These are phyloP conservation scores for Cyberlindnera euphorbiae DNA, from an alignment of 805 yeast genomes.

Conservation along the genomic window DNA sequence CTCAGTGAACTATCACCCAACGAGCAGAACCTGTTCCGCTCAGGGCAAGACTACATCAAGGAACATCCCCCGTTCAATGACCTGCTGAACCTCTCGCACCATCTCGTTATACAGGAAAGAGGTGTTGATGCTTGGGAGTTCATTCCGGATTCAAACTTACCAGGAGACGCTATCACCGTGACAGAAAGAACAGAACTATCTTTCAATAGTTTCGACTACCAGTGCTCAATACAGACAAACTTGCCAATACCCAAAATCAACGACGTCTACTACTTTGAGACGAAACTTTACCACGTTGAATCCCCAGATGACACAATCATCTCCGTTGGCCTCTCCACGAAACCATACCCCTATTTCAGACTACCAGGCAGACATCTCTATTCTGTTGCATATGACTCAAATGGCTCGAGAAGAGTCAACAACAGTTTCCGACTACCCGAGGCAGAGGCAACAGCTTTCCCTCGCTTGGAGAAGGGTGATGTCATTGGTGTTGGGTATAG, in stretches of 20 bases:
- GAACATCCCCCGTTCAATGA: constrained; percentile 21
- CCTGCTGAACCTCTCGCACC: constrained; percentile 26
- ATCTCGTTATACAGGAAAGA: constrained; percentile 59
- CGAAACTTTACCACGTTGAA: constrained; percentile 43
- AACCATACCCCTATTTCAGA: constrained; percentile 71
- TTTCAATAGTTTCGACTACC: constrained; percentile 32
- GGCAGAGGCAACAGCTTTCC: constrained; percentile 29
- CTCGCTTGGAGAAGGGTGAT: constrained; percentile 69
- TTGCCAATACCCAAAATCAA: constrained; percentile 48
- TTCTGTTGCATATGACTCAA: constrained; percentile 68
- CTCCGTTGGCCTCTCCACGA: constrained; percentile 63
- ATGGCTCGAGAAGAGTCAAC: constrained; percentile 64
- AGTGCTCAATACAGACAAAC: constrained; percentile 34
- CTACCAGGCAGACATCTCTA: constrained; percentile 70
- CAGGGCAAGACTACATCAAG: constrained; percentile 35
- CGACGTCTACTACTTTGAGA: constrained; percentile 66
- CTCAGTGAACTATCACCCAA: constrained; percentile 43
- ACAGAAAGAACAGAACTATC: constrained; percentile 33
- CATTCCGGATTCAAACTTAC: constrained; percentile 36
- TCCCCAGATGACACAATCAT: constrained; percentile 40
- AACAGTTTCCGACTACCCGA: constrained; percentile 44
- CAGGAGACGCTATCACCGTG: constrained; percentile 49
- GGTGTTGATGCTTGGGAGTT: constrained; percentile 87
- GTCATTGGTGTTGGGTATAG: constrained; percentile 90
- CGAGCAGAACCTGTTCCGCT: constrained; percentile 45